Conservation (phyloP, 2,329 filamentous ascomycete species). For the Hansfordia pulvinata region DNA sequence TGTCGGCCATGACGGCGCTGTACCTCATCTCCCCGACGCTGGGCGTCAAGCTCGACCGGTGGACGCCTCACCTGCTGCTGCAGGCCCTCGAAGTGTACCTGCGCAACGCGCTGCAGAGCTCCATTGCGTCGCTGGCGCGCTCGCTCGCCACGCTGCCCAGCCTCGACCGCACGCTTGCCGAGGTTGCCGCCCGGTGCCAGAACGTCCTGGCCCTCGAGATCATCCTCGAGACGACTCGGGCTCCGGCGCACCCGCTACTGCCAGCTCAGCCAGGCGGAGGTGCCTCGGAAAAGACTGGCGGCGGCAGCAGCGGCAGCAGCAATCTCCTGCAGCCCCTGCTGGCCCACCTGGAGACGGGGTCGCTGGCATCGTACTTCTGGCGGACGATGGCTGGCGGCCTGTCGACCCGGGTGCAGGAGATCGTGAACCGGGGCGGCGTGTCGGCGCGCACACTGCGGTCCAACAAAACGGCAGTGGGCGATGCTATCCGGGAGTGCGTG, state of each 20-base stretch:
- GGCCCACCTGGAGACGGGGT: slow-evolving; percentile 70
- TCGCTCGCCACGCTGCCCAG: slow-evolving; percentile 69
- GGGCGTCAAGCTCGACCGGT: slow-evolving; percentile 35
- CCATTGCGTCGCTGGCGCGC: slow-evolving; percentile 59
- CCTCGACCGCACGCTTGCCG: slow-evolving; percentile 67
- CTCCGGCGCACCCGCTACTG: slow-evolving; percentile 57
- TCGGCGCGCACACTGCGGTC: slow-evolving; percentile 67
- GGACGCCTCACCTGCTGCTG: slow-evolving; percentile 59
- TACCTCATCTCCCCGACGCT: slow-evolving; percentile 67
- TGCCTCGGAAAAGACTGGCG: slow-evolving; percentile 16
- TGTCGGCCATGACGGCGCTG: slow-evolving; percentile 61
- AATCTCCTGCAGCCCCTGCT: slow-evolving; percentile 62
- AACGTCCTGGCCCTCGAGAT: slow-evolving; percentile 81
- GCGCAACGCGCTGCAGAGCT: slow-evolving; percentile 66
- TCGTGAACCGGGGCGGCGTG: slow-evolving; percentile 69
- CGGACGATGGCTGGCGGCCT: slow-evolving; percentile 71
- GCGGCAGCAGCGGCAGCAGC: too few relatives aligned
- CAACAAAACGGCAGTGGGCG: slow-evolving; percentile 61
- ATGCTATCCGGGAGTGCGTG: slow-evolving; percentile 74
- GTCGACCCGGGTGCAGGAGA: slow-evolving; percentile 67
- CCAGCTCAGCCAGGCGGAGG: slow-evolving; percentile 11
- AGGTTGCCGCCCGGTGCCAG: slow-evolving; percentile 75
- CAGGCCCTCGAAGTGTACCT: slow-evolving; percentile 71
- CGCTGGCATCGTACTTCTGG: slow-evolving; percentile 87
- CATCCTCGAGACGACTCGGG: slow-evolving; percentile 54